These are phyloP conservation scores for Fusarium nisikadoi DNA, from an alignment of 2,329 filamentous ascomycete species.

Conservation along the genomic window DNA sequence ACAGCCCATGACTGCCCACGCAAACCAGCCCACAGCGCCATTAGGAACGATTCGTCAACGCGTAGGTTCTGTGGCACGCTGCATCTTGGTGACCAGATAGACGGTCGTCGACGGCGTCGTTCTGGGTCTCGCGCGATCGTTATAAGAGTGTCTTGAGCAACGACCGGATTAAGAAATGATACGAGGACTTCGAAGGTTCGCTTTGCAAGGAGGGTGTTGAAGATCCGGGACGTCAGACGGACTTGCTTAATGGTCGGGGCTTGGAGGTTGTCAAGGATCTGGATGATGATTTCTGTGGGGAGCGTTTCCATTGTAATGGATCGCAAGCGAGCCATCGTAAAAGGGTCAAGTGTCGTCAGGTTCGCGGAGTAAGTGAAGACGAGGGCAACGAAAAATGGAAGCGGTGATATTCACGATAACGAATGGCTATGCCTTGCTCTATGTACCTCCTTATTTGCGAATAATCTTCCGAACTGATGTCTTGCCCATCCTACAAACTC, in stretches of 20 bases:
- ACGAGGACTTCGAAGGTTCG: constrained; percentile 44
- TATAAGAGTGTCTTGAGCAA: constrained; percentile 41
- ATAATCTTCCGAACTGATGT: constrained; percentile 16
- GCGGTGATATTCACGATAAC: neutral
- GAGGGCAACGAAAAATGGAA: neutral
- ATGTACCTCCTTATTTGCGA: constrained; percentile 8
- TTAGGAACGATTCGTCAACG: constrained; percentile 47
- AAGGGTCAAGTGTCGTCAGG: neutral
- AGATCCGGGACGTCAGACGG: constrained; percentile 48
- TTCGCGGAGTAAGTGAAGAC: neutral
- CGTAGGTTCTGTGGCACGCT: constrained; percentile 45
- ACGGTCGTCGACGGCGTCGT: constrained; percentile 34
- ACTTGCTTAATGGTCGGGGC: constrained; percentile 36
- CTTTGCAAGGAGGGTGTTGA: constrained; percentile 47
- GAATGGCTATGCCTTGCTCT: constrained; percentile 2
- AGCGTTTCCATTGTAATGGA: constrained; percentile 46
- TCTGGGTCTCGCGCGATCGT: constrained; percentile 37
- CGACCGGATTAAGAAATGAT: constrained; percentile 45
- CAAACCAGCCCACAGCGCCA: constrained; percentile 46
- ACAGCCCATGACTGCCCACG: constrained; percentile 41
- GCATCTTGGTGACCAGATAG: constrained; percentile 52
- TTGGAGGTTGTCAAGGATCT: constrained; percentile 45
- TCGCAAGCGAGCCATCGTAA: neutral
- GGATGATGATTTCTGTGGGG: constrained; percentile 46
- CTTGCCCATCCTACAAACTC: constrained; percentile 6